phyloP scores from a whole-genome alignment of 345 rosid genomes.

The Microcos paniculata region DNA sequence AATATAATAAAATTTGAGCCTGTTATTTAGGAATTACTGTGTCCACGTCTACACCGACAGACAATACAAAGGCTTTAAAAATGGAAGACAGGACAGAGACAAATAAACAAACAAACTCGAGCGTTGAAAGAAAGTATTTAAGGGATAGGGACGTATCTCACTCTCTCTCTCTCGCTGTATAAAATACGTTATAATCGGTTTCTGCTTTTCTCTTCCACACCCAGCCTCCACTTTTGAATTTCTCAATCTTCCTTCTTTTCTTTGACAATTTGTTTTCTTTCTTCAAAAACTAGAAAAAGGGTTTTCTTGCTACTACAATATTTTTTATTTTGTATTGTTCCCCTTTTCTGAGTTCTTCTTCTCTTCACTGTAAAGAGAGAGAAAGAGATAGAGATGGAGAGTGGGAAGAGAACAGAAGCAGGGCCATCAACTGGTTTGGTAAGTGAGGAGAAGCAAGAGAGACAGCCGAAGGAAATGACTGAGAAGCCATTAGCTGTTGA shows the following conservation, averaged over 20 bases:
- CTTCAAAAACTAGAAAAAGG: neutral
- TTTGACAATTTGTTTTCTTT: neutral
- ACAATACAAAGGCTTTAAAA: neutral
- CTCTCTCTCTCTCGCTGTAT: neutral
- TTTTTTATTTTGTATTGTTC: neutral
- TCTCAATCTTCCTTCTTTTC: neutral
- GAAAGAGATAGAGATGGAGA: constrained; percentile 24
- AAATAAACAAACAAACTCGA: neutral
- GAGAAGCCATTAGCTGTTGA: constrained; percentile 18
- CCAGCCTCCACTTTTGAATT: neutral
- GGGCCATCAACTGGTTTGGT: constrained; percentile 27
- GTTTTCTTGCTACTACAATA: too few species aligned
- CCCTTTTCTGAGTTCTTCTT: neutral
- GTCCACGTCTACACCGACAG: neutral
- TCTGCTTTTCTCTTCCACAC: neutral
- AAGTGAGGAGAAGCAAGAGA: constrained; percentile 21
- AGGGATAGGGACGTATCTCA: neutral
- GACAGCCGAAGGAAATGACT: constrained; percentile 17
- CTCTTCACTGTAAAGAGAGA: neutral
- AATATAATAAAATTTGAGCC: too few species aligned
- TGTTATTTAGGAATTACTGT: neutral
- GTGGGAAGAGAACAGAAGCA: constrained; percentile 30
- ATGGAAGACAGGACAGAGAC: neutral
- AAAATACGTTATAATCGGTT: neutral
- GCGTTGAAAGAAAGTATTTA: neutral